Evolutionary conservation across 148 eudicot species (phyloP).

Genomic region (Rhododendron ferrugineum): DNA sequence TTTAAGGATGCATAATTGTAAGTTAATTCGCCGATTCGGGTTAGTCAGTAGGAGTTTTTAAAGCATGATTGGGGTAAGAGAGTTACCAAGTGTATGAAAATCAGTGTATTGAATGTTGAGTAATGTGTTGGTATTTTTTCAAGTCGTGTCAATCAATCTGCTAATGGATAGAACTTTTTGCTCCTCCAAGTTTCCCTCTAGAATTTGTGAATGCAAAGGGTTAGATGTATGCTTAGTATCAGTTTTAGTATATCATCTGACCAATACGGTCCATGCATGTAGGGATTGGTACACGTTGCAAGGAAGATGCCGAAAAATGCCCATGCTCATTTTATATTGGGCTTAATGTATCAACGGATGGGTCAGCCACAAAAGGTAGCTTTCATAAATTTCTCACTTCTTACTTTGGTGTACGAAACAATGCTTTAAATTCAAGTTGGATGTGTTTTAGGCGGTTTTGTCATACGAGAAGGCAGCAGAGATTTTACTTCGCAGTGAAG

Average conservation of each 20-base stretch:
- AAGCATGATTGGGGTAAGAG: background rate
- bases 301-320: slow-evolving; percentile 97
- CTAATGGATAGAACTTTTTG: background rate
- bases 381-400: slow-evolving; percentile 13
- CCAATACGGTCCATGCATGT: slow-evolving; percentile 10
- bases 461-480: slow-evolving; percentile 92
- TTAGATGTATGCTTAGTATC: background rate
- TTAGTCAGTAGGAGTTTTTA: background rate
- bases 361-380: slow-evolving; percentile 90
- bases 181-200: background rate
- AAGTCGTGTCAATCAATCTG: background rate
- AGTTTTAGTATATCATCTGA: background rate
- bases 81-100: background rate
- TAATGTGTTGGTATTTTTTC: background rate
- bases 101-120: background rate
- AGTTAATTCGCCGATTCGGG: background rate
- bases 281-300: slow-evolving; percentile 92
- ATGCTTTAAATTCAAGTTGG: background rate
- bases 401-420: background rate
- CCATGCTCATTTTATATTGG: slow-evolving; percentile 90
- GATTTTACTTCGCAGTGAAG: slow-evolving; percentile 79
- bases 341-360: slow-evolving; percentile 91
- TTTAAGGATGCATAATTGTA: background rate
- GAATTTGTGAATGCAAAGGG: background rate
- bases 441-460: slow-evolving; percentile 49